Conservation (phyloP, 2,329 filamentous ascomycete genomes). For the Neofusicoccum sp. region DNA sequence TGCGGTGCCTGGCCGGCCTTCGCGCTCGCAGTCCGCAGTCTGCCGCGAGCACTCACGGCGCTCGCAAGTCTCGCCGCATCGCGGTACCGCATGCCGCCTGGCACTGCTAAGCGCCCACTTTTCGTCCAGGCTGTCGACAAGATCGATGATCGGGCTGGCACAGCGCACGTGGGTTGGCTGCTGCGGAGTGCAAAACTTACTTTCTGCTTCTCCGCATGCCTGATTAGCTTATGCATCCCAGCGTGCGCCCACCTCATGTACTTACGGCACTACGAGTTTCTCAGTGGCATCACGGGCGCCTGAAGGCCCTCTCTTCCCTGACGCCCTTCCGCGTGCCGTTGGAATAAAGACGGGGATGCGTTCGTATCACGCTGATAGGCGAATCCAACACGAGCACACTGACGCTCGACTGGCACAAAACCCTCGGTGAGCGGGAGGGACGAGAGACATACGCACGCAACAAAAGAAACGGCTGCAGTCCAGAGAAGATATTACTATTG, state of each 20-base stretch:
- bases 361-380: slow-evolving; percentile 6
- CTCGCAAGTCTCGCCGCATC: background rate
- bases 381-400: slow-evolving; percentile 4
- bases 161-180: background rate
- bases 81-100: background rate
- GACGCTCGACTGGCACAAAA: background rate
- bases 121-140: background rate
- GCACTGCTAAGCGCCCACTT: slow-evolving; percentile 4
- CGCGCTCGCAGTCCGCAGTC: background rate
- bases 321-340: background rate
- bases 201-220: slow-evolving; percentile 10
- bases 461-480: background rate
- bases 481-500: background rate
- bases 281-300: background rate
- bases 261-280: background rate
- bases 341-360: background rate
- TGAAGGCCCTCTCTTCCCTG: background rate
- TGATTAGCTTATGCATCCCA: slow-evolving; percentile 1
- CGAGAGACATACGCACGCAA: background rate
- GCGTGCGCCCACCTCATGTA: background rate
- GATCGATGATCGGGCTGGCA: slow-evolving; percentile 8
- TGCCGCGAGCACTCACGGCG: background rate
- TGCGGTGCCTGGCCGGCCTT: background rate
- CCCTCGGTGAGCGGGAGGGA: background rate
- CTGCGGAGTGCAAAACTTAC: background rate